Evolutionary conservation across 768 basidiomycete species (phyloP), one percentile per base, ranked within the genome.

Genomic region (Lepiota venenata): DNA sequence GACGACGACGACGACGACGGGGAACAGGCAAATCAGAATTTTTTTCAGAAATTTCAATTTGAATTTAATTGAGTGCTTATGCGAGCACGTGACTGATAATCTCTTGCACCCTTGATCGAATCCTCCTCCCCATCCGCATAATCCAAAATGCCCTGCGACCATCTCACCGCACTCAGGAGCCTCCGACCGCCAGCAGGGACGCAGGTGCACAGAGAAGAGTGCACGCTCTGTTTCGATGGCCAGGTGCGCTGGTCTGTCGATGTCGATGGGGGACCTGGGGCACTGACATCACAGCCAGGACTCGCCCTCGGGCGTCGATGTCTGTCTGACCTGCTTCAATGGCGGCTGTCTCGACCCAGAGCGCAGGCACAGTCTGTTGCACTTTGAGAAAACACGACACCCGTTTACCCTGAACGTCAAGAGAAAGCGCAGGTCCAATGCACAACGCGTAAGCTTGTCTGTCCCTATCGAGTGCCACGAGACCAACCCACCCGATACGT

Each of bases 161-260:
- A 90, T 72, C 66, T 81, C 43, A 65, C 63, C 21, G 69, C 77
- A 20, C 66, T 91, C 18, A 65, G 73, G 44, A 70, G 61, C 11
- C 71, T 92, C 0, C 67, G 74, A 35, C 74, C 74, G 0, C 91
- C 91, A 0, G 79, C 69, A 45, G 71, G 87, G 0, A 87, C 93
- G 57, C 79, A 80, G 0, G 90, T 93, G 0, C 86, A 94, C 61
- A 74, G 94, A 7, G 93, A 97, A 70, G 95, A 98, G 69, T 99
- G 96, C 64, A 97, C 95, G 0, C 93, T 95, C 56, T 99, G 96
- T 65, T 99, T 98, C 66, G 95, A 98, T 69, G 84, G 82, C 63
- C 95, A 98, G 82, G 93, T 87, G 27, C 55, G 67, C 64, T 32
- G 16, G 47, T 45, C 32, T 32, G 32, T 32, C 32, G 25, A 25